These are phyloP conservation scores for Pneumocystis murina DNA, from an alignment of 1,139 yeast species.

Conservation along the genomic window DNA sequence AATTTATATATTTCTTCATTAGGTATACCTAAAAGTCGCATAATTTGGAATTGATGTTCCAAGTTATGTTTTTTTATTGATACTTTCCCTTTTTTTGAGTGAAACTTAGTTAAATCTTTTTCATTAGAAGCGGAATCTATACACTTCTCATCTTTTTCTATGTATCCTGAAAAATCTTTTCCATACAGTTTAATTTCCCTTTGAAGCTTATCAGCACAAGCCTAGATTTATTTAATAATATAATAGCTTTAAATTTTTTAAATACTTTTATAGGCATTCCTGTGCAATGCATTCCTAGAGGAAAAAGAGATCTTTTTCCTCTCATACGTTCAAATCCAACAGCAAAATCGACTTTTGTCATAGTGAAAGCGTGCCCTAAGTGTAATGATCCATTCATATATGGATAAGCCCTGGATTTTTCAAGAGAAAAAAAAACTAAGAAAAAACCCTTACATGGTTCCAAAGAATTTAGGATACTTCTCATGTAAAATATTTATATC, in stretches of 20 bases:
- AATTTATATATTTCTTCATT: constrained; percentile 70
- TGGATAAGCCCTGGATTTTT: constrained; percentile 53
- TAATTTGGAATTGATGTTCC: constrained; percentile 88
- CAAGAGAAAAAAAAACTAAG: background rate
- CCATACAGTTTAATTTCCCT: constrained; percentile 92
- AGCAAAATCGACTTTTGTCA: constrained; percentile 87
- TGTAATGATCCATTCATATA: constrained; percentile 98
- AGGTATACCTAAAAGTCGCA: constrained; percentile 82
- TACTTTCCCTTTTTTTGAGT: constrained; percentile 83
- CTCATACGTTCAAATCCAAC: constrained; percentile 89
- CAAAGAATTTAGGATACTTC: constrained; percentile 72
- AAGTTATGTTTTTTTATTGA: constrained; percentile 87
- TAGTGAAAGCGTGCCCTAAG: constrained; percentile 93
- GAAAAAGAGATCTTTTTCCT: constrained; percentile 85
- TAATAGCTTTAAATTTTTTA: constrained; percentile 16
- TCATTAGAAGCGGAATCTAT: constrained; percentile 26
- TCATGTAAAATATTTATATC: constrained; percentile 45
- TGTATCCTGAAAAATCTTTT: constrained; percentile 40
- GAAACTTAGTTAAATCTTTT: constrained; percentile 77
- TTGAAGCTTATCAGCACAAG: constrained; percentile 88
- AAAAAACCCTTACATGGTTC: constrained; percentile 42
- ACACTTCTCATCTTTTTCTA: constrained; percentile 13
- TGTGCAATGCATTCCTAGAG: constrained; percentile 97
- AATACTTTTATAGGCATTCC: constrained; percentile 80
- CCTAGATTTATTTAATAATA: constrained; percentile 21